Conservation (phyloP, 106 monocot genomes). For the Triglochin maritima region DNA sequence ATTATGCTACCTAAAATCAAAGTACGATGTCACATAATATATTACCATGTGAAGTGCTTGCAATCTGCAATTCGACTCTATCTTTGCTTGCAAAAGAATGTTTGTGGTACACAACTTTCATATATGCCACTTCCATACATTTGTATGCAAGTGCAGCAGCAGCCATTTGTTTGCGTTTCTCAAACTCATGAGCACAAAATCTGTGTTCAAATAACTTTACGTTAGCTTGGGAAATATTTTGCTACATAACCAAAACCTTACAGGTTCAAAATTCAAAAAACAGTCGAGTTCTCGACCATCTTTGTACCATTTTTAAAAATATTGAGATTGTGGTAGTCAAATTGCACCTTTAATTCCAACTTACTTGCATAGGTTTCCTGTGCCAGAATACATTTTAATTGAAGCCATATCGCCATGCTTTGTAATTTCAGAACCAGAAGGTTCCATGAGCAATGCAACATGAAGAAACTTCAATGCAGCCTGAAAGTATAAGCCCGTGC, state of each 20-base stretch:
- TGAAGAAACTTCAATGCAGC: slow-evolving; percentile 81
- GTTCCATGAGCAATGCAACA: slow-evolving; percentile 62
- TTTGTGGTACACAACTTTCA: slow-evolving; percentile 78
- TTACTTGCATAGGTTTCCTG: slow-evolving; percentile 91
- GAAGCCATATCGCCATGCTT: slow-evolving; percentile 43
- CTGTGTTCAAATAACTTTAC: slow-evolving; percentile 15
- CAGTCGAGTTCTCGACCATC: no score
- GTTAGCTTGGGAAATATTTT: no score
- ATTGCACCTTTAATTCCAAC: slow-evolving; percentile 5
- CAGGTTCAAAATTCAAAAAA: no score
- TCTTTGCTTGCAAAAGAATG: slow-evolving; percentile 62
- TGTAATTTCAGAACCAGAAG: slow-evolving; percentile 32
- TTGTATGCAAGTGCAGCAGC: slow-evolving; percentile 90
- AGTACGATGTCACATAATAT: background rate
- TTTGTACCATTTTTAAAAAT: no score
- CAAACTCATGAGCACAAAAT: slow-evolving; percentile 77
- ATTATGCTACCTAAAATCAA: no score
- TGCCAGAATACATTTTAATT: slow-evolving; percentile 62
- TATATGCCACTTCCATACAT: slow-evolving; percentile 90
- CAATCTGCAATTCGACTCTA: slow-evolving; percentile 43
- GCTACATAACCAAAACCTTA: no score
- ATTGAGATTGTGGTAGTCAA: background rate
- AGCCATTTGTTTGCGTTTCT: slow-evolving; percentile 71
- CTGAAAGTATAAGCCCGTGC: slow-evolving; percentile 70
- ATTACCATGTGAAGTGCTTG: slow-evolving; percentile 41